Evolutionary conservation across 2,329 filamentous ascomycete genomes (phyloP), one percentile per base, ranked within the genome.

Genomic region (Botryotinia convoluta): DNA sequence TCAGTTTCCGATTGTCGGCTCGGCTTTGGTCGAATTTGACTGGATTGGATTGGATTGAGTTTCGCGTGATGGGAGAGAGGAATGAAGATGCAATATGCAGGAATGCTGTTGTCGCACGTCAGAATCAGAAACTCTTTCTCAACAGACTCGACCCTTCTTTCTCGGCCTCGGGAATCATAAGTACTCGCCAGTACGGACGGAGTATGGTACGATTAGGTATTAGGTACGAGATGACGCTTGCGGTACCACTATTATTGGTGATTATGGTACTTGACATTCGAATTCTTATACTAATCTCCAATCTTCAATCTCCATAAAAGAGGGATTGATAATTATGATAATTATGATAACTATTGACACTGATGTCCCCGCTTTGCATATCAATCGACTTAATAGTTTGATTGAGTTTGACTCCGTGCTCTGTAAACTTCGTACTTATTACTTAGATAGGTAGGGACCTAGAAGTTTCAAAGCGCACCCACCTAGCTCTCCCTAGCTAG

Each of bases 51-150:
- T 32, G n/a, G 32, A 44, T 59, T 59, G 59, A 12, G 29, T 22
- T 29, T 54, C 32, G 64, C 32, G 45, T 35, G 64, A 54, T 35
- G 67, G 4, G 37, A 7, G 51, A 57, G n/a, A 69, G 67, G 67
- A 69, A 69, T 69, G 67, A 69, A 60, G 54, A 60, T 32, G n/a
- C 37, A 44, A 45, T 39, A n/a, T 42, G n/a, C 37, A 44, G 51
- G 67, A 69, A 69, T 69, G 67, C 29, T 69, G 67, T 69, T 69
- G 67, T 69, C 51, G 67, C 67, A 42, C 39, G 67, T 60, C 67
- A 69, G 45, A 54, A 68, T 39, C 29, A 8, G 32, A 54, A 67
- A 54, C 32, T 68, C 64, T 29, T 35, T 37, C 42, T 35, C 44
- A 48, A 37, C 44, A 48, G n/a, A 65, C 42, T 35, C 62, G 42